Conservation (phyloP, 139 green algal genomes). For the Chlorella sorokiniana region DNA sequence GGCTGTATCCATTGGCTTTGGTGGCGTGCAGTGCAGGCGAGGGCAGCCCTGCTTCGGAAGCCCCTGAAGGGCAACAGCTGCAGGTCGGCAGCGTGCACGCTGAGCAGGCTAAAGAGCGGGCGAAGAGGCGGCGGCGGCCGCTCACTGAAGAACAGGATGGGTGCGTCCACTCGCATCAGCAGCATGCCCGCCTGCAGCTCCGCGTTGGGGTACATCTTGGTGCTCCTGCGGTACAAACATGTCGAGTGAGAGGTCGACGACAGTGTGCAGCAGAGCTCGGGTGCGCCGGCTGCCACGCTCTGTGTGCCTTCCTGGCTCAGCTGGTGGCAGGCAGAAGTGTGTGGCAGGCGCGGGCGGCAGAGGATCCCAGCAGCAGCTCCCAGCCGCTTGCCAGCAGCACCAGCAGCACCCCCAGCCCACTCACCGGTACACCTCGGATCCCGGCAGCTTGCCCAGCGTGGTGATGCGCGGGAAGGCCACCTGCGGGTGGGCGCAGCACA, state of each 20-base stretch:
- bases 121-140: no score
- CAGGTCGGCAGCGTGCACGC: neutral
- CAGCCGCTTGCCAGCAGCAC: no score
- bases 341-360: no score
- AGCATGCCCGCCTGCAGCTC: constrained; percentile 59
- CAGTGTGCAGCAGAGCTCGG: neutral
- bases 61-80: no score
- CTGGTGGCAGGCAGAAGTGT: no score
- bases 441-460: constrained; percentile 41
- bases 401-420: neutral
- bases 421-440: constrained; percentile 30
- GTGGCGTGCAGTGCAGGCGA: no score
- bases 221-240: neutral
- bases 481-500: neutral
- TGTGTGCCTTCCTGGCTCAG: no score
- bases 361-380: no score
- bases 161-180: constrained; percentile 71
- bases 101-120: neutral
- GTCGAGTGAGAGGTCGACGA: neutral
- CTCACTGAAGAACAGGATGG: neutral
- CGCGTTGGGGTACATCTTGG: constrained; percentile 43
- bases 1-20: no score
- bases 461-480: constrained; percentile 41
- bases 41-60: no score
- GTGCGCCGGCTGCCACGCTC: no score